Base-by-base conservation (phyloP, 257 asterid genomes). In the Solanum etuberosum region DNA sequence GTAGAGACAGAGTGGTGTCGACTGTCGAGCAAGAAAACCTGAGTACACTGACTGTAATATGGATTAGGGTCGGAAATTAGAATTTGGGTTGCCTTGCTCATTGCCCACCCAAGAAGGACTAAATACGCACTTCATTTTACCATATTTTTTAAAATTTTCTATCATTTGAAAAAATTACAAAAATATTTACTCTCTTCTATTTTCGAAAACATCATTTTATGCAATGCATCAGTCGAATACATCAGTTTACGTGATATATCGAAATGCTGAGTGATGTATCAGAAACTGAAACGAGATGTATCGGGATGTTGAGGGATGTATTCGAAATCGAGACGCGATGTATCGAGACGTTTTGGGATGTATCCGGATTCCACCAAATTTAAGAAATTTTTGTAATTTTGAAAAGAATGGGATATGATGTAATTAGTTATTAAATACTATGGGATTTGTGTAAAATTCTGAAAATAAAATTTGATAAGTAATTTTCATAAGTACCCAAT, bases 111-210 rank as follows among this genome's bases (percentile, higher is more conserved):
- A 61, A 59, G 3, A 23, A 4, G 14, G 23, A 51, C 59, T 16
- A 48, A 48, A 48, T 51, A 54, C 10, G 9, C n/a, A 51, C 23
- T 18, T 6, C n/a, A 54, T 18, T 54, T 2, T 54, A 20, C 6
- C 4, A 54, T 54, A 54, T 18, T 51, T 2, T 51, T 1, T 0
- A 46, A 46, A 46, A 13, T 46, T 46, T 46, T 7, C 18, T 18
- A 54, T 54, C 63, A 16, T 54, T 54, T 0, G 9, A 54, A 18
- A 18, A 54, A 18, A 51, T 54, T 54, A 54, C 3, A 6, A 18
- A 6, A 54, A 54, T 0, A 0, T 1, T 0, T 54, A 46, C 0
- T 43, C 6, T 46, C 6, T 46, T 0, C 0, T 46, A 6, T 54
- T 18, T 1, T 54, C 0, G 10, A 2, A 54, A 18, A 54, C 4